Evolutionary conservation across 257 asterid genomes (phyloP).

Genomic region (Solanum pennellii): DNA sequence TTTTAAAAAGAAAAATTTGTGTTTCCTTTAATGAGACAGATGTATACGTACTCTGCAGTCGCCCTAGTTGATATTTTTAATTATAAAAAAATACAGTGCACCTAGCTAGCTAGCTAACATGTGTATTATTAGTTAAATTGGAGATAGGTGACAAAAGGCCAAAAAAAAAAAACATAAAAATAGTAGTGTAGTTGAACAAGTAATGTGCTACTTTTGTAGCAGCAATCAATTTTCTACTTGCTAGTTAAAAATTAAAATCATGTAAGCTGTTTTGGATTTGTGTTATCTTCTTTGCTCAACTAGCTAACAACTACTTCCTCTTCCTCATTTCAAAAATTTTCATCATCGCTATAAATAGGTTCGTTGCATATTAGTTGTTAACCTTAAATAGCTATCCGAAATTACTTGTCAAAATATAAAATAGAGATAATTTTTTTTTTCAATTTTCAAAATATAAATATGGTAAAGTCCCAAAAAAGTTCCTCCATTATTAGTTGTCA

Average conservation of each 20-base stretch:
- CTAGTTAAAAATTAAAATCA: not conserved
- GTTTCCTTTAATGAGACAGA: conserved; percentile 64
- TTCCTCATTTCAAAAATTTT: not conserved
- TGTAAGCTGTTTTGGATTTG: not conserved
- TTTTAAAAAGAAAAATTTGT: not conserved
- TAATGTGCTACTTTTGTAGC: conserved; percentile 11
- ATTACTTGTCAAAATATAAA: too few species aligned
- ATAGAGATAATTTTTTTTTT: too few species aligned
- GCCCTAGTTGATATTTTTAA: not conserved
- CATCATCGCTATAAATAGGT: not conserved
- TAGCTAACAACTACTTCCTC: not conserved
- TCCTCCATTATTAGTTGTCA: too few species aligned
- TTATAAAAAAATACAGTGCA: not conserved
- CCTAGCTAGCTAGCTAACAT: conserved; percentile 18
- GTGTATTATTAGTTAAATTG: conserved; percentile 12
- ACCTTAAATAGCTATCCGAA: too few species aligned
- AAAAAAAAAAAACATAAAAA: not conserved
- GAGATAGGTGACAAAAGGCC: not conserved
- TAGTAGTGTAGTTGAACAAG: conserved; percentile 26
- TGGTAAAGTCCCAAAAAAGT: too few species aligned
- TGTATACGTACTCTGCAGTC: not conserved
- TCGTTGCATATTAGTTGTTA: too few species aligned
- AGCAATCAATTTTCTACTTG: conserved; percentile 6
- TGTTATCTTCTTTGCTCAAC: not conserved
- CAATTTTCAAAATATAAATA: too few species aligned